phyloP scores from a whole-genome alignment of 2,329 filamentous ascomycete genomes.

The Fusarium miscanthi region DNA sequence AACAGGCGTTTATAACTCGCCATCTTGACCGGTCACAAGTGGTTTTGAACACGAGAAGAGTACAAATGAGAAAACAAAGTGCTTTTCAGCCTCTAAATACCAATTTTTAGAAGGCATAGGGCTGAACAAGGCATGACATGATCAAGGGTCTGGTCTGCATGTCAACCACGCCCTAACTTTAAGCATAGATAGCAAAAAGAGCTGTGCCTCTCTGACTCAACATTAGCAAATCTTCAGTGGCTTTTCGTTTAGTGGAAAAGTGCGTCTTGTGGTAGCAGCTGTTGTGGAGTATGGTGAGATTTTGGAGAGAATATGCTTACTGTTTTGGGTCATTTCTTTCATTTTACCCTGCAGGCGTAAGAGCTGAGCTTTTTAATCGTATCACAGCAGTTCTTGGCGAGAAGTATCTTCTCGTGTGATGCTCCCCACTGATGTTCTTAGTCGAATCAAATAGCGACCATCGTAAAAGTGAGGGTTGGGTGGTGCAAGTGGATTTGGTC shows the following conservation, averaged over 20 bases:
- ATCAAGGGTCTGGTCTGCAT: background rate
- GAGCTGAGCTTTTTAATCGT: no score
- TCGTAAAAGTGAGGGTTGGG: background rate
- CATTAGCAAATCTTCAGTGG: background rate
- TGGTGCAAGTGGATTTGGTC: no score
- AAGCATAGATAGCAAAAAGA: background rate
- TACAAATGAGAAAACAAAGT: background rate
- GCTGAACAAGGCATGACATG: background rate
- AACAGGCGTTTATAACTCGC: accelerated
- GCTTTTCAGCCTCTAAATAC: background rate
- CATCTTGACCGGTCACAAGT: accelerated
- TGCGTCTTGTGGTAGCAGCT: background rate
- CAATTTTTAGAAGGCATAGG: background rate
- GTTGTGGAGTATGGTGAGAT: background rate
- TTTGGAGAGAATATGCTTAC: background rate
- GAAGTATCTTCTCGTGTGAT: background rate
- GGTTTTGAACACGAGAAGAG: accelerated
- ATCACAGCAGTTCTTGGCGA: background rate
- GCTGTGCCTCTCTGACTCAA: background rate
- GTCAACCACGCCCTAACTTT: background rate
- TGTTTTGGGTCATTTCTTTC: background rate
- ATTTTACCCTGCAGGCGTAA: background rate
- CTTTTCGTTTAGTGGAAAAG: background rate
- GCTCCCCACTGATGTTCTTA: background rate
- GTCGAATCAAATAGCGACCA: background rate